phyloP scores from a whole-genome alignment of 164 flowering plant genomes.

The Liriodendron chinense region DNA sequence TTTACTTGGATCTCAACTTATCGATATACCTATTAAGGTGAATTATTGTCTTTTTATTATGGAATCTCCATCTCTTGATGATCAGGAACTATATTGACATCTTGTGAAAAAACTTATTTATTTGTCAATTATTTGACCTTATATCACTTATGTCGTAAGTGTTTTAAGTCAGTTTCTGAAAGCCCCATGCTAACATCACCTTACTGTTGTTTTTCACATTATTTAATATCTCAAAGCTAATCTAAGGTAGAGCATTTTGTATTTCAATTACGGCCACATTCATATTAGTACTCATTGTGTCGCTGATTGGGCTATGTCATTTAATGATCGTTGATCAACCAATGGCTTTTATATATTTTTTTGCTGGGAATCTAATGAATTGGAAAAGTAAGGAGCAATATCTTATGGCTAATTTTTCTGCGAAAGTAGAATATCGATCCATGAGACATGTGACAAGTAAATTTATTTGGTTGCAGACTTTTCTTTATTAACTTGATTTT shows the following conservation, averaged over 20 bases:
- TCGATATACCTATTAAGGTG: not conserved
- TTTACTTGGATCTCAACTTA: not conserved
- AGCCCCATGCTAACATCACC: not conserved
- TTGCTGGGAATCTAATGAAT: not conserved
- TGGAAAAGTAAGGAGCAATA: too few relatives aligned
- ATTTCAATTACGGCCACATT: too few relatives aligned
- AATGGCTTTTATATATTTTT: not conserved
- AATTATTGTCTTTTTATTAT: not conserved
- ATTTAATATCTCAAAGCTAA: not conserved
- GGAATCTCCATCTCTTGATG: too few relatives aligned
- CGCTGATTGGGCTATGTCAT: not conserved
- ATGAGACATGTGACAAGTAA: too few relatives aligned
- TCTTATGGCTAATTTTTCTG: not conserved
- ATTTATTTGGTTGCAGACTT: too few relatives aligned
- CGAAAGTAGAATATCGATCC: not conserved
- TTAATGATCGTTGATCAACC: not conserved
- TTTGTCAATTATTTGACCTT: not conserved
- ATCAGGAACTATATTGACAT: not conserved
- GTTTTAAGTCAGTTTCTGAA: not conserved
- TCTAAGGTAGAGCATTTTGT: too few relatives aligned
- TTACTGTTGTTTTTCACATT: not conserved
- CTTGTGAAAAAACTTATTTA: not conserved
- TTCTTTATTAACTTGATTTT: not conserved
- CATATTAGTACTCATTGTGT: too few relatives aligned
- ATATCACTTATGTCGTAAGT: not conserved